phyloP scores from a whole-genome alignment of 164 flowering plant genomes.

The Platanus orientalis region DNA sequence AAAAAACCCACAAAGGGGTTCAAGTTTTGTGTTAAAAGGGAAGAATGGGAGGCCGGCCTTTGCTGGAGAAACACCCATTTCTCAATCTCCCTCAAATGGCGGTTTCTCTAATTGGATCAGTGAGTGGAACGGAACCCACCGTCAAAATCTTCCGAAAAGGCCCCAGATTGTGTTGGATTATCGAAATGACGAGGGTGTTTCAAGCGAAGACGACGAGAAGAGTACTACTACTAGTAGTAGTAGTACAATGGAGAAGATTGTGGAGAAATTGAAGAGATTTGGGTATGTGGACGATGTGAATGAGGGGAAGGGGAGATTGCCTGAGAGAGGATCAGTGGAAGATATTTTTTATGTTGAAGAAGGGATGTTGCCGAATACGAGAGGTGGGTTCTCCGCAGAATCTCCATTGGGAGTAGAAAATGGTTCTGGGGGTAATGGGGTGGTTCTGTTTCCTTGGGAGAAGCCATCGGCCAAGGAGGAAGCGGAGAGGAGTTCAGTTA shows the following conservation, averaged over 20 bases:
- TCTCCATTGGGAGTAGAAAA: constrained; percentile 44
- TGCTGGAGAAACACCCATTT: constrained; percentile 10
- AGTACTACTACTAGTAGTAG: constrained; percentile 30
- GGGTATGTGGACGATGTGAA: constrained; percentile 56
- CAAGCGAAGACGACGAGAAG: constrained; percentile 27
- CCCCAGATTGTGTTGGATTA: constrained; percentile 46
- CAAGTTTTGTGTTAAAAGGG: constrained; percentile 14
- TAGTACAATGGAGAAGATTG: constrained; percentile 85
- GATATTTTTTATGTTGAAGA: constrained; percentile 84
- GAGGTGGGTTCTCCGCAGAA: constrained; percentile 68
- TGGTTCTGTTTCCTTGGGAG: constrained; percentile 81
- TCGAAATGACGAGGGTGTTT: constrained; percentile 21
- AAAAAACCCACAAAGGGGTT: constrained; percentile 28
- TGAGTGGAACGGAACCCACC: constrained; percentile 52
- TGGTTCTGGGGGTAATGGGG: constrained; percentile 36
- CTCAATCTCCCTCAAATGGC: constrained; percentile 8
- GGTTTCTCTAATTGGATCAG: constrained; percentile 45
- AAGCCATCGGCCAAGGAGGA: constrained; percentile 28
- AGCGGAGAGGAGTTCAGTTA: constrained; percentile 27
- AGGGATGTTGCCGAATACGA: constrained; percentile 68
- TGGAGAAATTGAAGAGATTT: constrained; percentile 73
- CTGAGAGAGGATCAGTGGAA: constrained; percentile 78
- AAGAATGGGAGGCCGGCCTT: constrained; percentile 6
- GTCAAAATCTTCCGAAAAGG: constrained; percentile 32
- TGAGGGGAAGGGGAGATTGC: constrained; percentile 32